Base-by-base conservation (phyloP, 2,329 filamentous ascomycete genomes). In the Phoma sp. region DNA sequence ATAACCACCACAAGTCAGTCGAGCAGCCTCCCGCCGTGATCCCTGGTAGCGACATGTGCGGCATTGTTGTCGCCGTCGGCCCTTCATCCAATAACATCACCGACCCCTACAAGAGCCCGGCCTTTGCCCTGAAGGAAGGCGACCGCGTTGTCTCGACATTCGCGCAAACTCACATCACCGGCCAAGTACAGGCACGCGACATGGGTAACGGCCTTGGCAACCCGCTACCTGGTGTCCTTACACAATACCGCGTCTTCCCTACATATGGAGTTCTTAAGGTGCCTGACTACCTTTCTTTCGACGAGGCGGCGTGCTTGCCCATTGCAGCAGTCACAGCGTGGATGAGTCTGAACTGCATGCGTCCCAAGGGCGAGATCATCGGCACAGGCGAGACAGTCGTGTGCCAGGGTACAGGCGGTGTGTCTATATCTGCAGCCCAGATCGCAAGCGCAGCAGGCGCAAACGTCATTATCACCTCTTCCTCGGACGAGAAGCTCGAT, bases 31-130 rank as follows among this genome's bases (percentile, higher is more conserved):
- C 50, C 64, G 61, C 68, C 3, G 61, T 89, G 10, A 84, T 90
- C 1, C 86, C 87, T 1, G 87, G 85, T 71, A 88, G 86, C 22
- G 88, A 91, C 72, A 89, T 88, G 80, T 88, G 86, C 73, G 88
- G 88, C 39, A 79, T 79, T 7, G 77, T 90, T 40, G 75, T 83
- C 2, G 70, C 79, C 11, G 63, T 82, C 27, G 82, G 83, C 30
- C 66, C 67, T 22, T 42, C 46, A 2, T 68, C 78, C 14, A 77
- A 74, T 2, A 54, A 65, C 36, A 72, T 76, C 5, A 75, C 73
- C 2, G 61, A 69, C 37, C 74, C 75, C 5, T 84, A 83, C 76
- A 77, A 79, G 48, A 72, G 77, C 13, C 64, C 70, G n/a, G 57
- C 59, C 4, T 73, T 72, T 38, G 58, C 57, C 5, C 63, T 73